These are phyloP conservation scores for Pueraria montana DNA, from an alignment of 306 rosid species.

Conservation along the genomic window DNA sequence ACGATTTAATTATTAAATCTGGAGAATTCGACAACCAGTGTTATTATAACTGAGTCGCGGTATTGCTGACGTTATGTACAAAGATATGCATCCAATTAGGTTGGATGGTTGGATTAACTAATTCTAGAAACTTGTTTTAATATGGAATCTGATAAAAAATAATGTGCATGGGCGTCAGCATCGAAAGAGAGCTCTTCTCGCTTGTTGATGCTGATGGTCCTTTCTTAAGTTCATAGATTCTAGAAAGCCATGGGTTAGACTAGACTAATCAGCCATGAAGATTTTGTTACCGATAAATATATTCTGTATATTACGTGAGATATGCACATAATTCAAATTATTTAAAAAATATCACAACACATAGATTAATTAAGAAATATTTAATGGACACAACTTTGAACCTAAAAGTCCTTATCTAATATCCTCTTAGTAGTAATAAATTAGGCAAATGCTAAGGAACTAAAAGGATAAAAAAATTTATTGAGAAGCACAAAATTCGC, in stretches of 20 bases:
- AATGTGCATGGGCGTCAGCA: not conserved
- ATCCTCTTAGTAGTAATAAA: no score
- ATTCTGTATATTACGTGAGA: not conserved
- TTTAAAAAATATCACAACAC: no score
- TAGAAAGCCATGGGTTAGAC: conserved; percentile 11
- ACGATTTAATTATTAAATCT: conserved; percentile 1
- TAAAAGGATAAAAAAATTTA: no score
- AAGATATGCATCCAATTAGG: not conserved
- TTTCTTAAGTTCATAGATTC: conserved; percentile 24
- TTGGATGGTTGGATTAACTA: conserved; percentile 1
- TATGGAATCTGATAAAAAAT: not conserved
- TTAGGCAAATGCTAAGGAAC: no score
- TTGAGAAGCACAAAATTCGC: no score
- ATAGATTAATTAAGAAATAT: no score
- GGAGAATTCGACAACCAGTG: not conserved
- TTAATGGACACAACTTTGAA: no score
- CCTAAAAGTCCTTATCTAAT: no score
- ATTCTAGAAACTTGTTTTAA: conserved; percentile 24
- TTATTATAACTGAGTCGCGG: not conserved
- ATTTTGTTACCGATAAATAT: not conserved
- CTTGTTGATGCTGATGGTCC: not conserved
- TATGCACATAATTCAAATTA: no score
- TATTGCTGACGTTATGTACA: not conserved
- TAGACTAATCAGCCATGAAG: not conserved
- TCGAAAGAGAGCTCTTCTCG: not conserved